Evolutionary conservation across 2,329 filamentous ascomycete species (phyloP), one percentile per base, ranked within the genome.

Genomic region (Fusarium kyushuense): DNA sequence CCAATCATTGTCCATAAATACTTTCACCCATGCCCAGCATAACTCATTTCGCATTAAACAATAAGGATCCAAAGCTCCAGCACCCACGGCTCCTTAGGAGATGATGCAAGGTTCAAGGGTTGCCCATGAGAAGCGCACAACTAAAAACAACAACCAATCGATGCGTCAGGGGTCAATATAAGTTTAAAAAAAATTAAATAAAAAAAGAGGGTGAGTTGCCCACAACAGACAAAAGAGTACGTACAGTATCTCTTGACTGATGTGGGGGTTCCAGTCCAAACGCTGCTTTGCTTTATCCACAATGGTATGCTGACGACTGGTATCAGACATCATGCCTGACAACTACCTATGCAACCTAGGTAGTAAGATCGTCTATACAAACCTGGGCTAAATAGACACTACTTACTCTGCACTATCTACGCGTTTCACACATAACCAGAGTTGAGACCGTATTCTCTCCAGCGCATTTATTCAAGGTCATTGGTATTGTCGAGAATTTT

Each of bases 21-120:
- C 9, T n/a, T 29, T 54, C 54, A 54, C 53, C 66, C 55, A 59
- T 59, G 47, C 53, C 52, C 45, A 64, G 51, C 57, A 48, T 58
- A 62, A 42, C 51, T 61, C 45, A 58, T 25, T 38, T 12, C 27
- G 47, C 47, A 48, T 35, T 38, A 35, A 41, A 51, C 47, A 58
- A 59, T 58, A 59, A 71, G 68, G 70, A 59, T 67, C 57, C 62
- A 62, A 36, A 59, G 53, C 46, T 35, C 56, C 42, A 25, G n/a
- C n/a, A n/a, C n/a, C n/a, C n/a, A n/a, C n/a, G 29, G 45, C 29
- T 48, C 45, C 21, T 21, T 57, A 62, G 38, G 61, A 56, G 54
- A 71, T 60, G 58, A 46, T 58, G 30, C 61, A 64, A 64, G 61
- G 58, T 56, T 62, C 67, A 66, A 62, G 64, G 67, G 36, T 61